Conservation (phyloP, 2,329 filamentous ascomycete species). For the Aspergillus sp. region DNA sequence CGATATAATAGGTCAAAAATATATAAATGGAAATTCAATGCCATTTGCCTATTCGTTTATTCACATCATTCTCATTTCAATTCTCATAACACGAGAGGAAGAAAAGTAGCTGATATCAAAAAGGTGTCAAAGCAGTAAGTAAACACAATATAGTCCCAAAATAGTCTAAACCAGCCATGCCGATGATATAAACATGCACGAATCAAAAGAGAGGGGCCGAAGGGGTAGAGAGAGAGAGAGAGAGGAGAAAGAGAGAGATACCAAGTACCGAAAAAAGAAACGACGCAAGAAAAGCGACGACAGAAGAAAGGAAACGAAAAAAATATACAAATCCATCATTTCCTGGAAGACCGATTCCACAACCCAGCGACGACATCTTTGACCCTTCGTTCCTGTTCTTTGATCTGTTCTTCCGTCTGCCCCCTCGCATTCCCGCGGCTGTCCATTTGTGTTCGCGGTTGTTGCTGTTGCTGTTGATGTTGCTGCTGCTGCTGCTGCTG, state of each 20-base stretch:
- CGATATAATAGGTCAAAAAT: no score
- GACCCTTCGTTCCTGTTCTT: conserved; percentile 52
- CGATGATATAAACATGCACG: not conserved
- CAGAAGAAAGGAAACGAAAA: not conserved
- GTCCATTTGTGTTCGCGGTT: conserved; percentile 35
- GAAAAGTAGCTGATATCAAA: not conserved
- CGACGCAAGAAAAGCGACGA: not conserved
- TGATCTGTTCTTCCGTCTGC: conserved; percentile 56
- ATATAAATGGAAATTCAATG: not conserved
- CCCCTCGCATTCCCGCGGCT: conserved; percentile 51
- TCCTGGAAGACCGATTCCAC: conserved; percentile 35
- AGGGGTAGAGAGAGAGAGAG: no score
- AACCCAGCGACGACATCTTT: conserved; percentile 51
- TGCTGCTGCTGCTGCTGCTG: conserved; percentile 31
- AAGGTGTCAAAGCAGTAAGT: no score
- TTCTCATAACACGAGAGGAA: not conserved
- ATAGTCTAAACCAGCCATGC: not conserved
- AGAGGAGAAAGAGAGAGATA: no score
- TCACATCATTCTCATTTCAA: not conserved
- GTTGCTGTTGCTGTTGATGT: conserved; percentile 11
- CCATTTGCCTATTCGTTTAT: not conserved
- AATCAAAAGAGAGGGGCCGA: no score
- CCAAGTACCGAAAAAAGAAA: not conserved
- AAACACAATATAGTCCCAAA: not conserved
- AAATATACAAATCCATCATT: conserved; percentile 6